Evolutionary conservation across 2,329 filamentous ascomycete species (phyloP), one percentile per base, ranked within the genome.

Genomic region (Fusarium papillatum): DNA sequence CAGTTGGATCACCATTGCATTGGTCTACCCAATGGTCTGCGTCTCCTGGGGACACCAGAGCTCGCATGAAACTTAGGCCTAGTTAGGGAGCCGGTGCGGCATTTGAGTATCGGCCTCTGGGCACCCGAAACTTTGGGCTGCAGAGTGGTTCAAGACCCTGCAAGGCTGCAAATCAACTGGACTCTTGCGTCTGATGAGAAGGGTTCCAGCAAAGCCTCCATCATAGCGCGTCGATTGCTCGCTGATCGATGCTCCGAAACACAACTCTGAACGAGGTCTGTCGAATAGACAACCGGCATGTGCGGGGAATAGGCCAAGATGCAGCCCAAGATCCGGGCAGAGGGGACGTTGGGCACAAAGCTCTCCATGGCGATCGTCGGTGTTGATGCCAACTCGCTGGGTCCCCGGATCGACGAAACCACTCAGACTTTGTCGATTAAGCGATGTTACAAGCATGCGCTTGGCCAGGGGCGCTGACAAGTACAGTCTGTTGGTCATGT

Each of bases 311-410:
- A 41, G 62, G 68, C 70, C 53, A 48, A 53, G 34, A 26, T 72
- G 68, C 39, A 60, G 63, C 60, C 43, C 39, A 62, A 71, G 38
- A 57, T 48, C 73, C 66, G 60, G 65, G 60, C 24, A 73, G 70
- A 71, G 69, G 75, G 73, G 75, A 74, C 60, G 69, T 79, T 76
- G 71, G 78, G 78, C 75, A 79, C 39, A 22, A 75, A 80, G 50
- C 31, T 39, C 34, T 38, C 61, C 67, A 46, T 67, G 68, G 57
- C 68, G 55, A 60, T 64, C 60, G 55, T 64, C 67, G 50, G 55
- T 53, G 70, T 53, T 55, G 66, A 69, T 67, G 68, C 46, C 57
- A 75, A 69, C 61, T 43, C 66, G 57, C 64, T 63, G 62, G 64
- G 57, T 57, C 66, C 66, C 48, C 34, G 67, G 72, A 65, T 69